Base-by-base conservation (phyloP, 1,139 yeast genomes). In the Debaryomycetaceae sp. region DNA sequence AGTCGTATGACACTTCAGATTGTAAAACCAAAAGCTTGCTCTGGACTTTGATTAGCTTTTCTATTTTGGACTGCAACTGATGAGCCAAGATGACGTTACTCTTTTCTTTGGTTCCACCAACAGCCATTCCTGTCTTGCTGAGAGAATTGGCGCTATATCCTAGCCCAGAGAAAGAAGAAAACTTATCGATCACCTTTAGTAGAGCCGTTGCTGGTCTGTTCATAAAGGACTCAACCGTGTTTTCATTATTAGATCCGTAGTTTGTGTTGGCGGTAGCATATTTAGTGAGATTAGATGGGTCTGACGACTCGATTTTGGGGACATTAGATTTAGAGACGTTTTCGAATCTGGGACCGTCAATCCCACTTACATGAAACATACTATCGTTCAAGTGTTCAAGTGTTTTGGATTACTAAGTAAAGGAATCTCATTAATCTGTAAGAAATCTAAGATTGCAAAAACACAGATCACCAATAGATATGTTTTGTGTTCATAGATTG, bases 1-100 rank as follows among this genome's bases (percentile, higher is more conserved):
- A 54, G 6, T 75, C 74, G 33, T 60, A 64, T 22, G 68, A 54
- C 38, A 76, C 60, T n/a, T 63, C 72, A 14, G 61, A 64, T 42
- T 66, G 66, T 39, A 63, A 65, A 27, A 55, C 59, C 49, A 65
- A 54, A 34, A 59, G 56, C 42, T 65, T 74, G 46, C 59, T 60
- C 49, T 74, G 72, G 6, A 54, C 44, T 48, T 63, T 68, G 41
- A 71, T 59, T 40, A 70, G 54, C 48, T 65, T 73, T 20, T 57
- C 56, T 27, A 74, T 44, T 47, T 63, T 64, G 36, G 45, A 53
- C 14, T 57, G 54, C 27, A 58, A 48, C n/a, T 47, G 49, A 17
- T 42, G 51, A 17, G 64, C 60, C 59, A 49, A 41, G 11, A 48
- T 38, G 14, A 33, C 36, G 33, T 43, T 39, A 13, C 39, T 24